Conservation (phyloP, 805 yeast genomes). For the Candida cerambycidarum region DNA sequence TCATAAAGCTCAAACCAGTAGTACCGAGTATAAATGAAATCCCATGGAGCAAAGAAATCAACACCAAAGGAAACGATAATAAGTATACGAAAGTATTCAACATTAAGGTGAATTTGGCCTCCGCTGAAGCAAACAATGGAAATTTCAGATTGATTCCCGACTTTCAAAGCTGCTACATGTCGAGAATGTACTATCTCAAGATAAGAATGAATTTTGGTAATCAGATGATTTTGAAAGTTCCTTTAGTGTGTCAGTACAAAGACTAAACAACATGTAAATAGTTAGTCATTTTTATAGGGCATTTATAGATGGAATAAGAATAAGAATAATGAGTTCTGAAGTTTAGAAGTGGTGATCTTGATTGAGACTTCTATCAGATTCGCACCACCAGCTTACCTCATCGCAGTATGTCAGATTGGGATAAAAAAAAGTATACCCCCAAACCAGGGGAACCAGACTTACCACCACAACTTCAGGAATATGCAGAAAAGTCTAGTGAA, state of each 20-base stretch:
- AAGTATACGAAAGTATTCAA: constrained; percentile 9
- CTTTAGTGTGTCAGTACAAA: constrained; percentile 10
- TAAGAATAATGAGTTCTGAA: too few relatives aligned
- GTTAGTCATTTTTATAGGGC: too few relatives aligned
- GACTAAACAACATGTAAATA: not conserved
- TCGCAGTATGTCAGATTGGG: constrained; percentile 38
- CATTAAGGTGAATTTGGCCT: constrained; percentile 24
- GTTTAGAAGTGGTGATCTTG: too few relatives aligned
- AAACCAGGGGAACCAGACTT: constrained; percentile 65
- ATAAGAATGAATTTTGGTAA: not conserved
- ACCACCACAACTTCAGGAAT: constrained; percentile 79
- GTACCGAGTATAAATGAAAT: constrained; percentile 4
- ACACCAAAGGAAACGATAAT: not conserved
- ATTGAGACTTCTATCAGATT: too few relatives aligned
- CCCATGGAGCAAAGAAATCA: constrained; percentile 6
- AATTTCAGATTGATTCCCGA: constrained; percentile 38
- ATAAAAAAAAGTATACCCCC: constrained; percentile 38
- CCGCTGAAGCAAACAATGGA: constrained; percentile 4
- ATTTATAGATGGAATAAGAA: too few relatives aligned
- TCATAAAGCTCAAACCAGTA: constrained; percentile 21
- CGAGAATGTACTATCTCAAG: constrained; percentile 33
- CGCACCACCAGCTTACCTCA: too few relatives aligned
- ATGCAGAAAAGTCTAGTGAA: constrained; percentile 63
- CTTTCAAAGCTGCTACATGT: constrained; percentile 36
- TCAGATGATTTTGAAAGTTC: constrained; percentile 12